A percentile compares a stretch with the other conserved stretches of the same genome.
Evolutionary conservation across 2,329 filamentous ascomycete species (phyloP).

Genomic region (Penicillium carneum): DNA sequence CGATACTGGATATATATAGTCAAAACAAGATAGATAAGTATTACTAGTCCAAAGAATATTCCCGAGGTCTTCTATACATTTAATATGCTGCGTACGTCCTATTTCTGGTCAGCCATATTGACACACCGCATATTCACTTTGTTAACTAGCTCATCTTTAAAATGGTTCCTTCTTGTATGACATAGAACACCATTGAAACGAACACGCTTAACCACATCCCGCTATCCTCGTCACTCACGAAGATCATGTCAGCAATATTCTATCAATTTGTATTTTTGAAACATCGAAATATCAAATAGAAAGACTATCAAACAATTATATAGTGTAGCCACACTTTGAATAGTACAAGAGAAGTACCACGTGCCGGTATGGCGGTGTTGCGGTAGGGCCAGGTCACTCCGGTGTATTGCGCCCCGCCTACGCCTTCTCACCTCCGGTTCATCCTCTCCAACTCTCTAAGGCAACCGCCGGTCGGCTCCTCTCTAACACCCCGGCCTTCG

Average conservation of each 20-base stretch:
- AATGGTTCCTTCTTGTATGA: neutral
- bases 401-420: slow-evolving; percentile 28
- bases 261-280: neutral
- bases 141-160: too few relatives aligned
- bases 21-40: neutral
- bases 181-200: neutral
- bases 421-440: slow-evolving; percentile 20
- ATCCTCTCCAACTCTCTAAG: slow-evolving; percentile 26
- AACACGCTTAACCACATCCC: neutral
- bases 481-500: slow-evolving; percentile 15
- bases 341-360: slow-evolving; percentile 32
- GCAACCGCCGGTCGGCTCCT: slow-evolving; percentile 39
- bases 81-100: neutral
- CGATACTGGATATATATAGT: too few relatives aligned
- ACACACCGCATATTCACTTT: neutral
- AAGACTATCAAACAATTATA: neutral
- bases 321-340: slow-evolving; percentile 1
- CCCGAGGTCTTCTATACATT: neutral
- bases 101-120: neutral
- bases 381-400: slow-evolving; percentile 26
- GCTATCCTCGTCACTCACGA: neutral
- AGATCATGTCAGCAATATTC: neutral
- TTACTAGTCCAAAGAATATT: neutral
- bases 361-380: slow-evolving; percentile 26
- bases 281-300: neutral